phyloP scores from a whole-genome alignment of 306 rosid genomes.

The Cucurbita maxima region DNA sequence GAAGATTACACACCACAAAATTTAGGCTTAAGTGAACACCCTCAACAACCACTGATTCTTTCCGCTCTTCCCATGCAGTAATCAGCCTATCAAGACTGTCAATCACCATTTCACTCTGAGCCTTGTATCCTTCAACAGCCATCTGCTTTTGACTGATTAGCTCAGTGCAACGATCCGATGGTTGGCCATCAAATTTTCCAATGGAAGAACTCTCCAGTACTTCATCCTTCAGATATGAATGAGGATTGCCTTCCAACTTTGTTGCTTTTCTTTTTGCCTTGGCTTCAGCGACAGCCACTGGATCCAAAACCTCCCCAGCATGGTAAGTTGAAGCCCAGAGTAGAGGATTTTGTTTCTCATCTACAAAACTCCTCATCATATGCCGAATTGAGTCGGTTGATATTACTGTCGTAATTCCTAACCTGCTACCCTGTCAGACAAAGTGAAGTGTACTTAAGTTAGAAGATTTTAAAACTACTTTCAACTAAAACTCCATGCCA shows the following conservation, averaged over 20 bases:
- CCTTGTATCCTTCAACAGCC: constrained; percentile 94
- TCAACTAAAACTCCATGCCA: background rate
- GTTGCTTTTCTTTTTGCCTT: constrained; percentile 63
- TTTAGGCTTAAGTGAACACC: constrained; percentile 98
- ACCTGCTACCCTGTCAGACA: constrained; percentile 69
- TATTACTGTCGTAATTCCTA: constrained; percentile 89
- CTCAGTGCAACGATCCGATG: constrained; percentile 37
- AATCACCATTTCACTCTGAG: constrained; percentile 98
- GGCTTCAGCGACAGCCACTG: constrained; percentile 79
- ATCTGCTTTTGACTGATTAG: constrained; percentile 65
- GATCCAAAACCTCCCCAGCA: constrained; percentile 95
- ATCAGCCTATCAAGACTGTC: constrained; percentile 98
- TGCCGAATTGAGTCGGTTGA: constrained; percentile 94
- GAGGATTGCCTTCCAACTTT: constrained; percentile 49
- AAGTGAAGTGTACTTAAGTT: background rate
- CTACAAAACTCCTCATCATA: constrained; percentile 97
- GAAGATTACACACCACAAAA: constrained; percentile 53
- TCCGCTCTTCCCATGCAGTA: constrained; percentile 93
- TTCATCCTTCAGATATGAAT: constrained; percentile 33
- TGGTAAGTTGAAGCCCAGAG: constrained; percentile 98
- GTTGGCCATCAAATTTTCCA: constrained; percentile 16
- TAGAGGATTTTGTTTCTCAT: constrained; percentile 83
- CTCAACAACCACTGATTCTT: constrained; percentile 88
- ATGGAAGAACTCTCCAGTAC: constrained; percentile 19
- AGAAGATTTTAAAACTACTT: background rate